phyloP scores from a whole-genome alignment of 2,329 filamentous ascomycete genomes.

The Epichloe scottii region DNA sequence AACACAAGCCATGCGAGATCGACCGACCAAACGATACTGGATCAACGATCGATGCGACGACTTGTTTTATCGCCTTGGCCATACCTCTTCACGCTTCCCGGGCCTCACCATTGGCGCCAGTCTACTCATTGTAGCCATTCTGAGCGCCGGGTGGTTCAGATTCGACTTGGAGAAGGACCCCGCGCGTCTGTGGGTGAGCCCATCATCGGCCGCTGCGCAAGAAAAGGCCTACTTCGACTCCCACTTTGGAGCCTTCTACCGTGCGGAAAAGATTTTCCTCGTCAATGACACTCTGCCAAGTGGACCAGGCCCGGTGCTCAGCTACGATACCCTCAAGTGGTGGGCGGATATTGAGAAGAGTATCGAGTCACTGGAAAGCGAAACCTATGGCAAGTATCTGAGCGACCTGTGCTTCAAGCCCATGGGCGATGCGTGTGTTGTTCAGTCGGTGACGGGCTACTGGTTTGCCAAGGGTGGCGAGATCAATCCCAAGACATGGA shows the following conservation, averaged over 20 bases:
- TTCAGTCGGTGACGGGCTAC: conserved; percentile 87
- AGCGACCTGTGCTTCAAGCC: conserved; percentile 92
- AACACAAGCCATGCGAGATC: conserved; percentile 64
- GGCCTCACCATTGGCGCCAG: conserved; percentile 68
- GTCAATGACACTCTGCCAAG: conserved; percentile 67
- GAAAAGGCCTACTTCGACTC: conserved; percentile 91
- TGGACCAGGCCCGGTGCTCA: conserved; percentile 64
- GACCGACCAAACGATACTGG: conserved; percentile 65
- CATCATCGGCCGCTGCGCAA: conserved; percentile 75
- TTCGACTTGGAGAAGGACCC: conserved; percentile 89
- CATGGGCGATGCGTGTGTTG: conserved; percentile 74
- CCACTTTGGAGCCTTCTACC: conserved; percentile 92
- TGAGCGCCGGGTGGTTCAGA: conserved; percentile 78
- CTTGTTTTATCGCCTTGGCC: conserved; percentile 69
- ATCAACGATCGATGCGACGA: conserved; percentile 74
- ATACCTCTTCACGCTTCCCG: conserved; percentile 71
- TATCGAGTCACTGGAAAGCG: conserved; percentile 59
- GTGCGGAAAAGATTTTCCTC: conserved; percentile 83
- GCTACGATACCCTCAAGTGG: conserved; percentile 80
- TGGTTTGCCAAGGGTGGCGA: conserved; percentile 49
- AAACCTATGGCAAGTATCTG: conserved; percentile 54
- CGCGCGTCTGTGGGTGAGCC: conserved; percentile 92
- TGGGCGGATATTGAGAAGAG: conserved; percentile 84
- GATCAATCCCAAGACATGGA: conserved; percentile 45
- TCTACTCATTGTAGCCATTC: conserved; percentile 59